Base-by-base conservation (phyloP, 441 rosid species). In the Codiaeum variegatum region DNA sequence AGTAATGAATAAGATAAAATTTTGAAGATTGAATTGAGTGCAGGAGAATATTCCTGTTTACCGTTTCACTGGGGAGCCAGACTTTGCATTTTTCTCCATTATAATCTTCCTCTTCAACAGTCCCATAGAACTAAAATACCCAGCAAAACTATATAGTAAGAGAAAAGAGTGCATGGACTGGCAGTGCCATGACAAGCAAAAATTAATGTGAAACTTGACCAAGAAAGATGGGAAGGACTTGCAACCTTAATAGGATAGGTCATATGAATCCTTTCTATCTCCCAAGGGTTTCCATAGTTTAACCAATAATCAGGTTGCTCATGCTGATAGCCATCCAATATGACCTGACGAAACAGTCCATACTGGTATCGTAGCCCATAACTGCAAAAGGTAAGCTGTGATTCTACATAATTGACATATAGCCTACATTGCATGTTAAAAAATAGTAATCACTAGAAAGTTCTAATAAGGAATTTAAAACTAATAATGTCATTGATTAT, bases 201-300 rank as follows among this genome's bases (percentile, higher is more conserved):
- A 73, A 71, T 69, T 54, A n/a, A 52, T 28, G 26, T 36, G 69
- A 49, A 29, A 49, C 47, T 32, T 68, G n/a, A 40, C 24, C n/a
- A 47, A 40, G n/a, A 64, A 31, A 78, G 54, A 70, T 51, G 60
- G 56, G 12, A 65, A 77, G 60, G 64, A 56, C 70, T 73, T 70
- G 61, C 83, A 80, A 85, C 89, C 87, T 85, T 86, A 71, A 86
- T 87, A 36, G 85, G 64, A 69, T 85, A 86, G 54, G 88, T 76
- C 54, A 86, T 79, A 72, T 86, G 87, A 70, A 83, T 73, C 52
- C 90, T 73, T 79, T 84, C 90, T 51, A 85, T 85, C 83, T 87
- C 91, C 91, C 88, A 87, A 40, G 88, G 91, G 73, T 87, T 87
- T 75, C 90, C 90, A 74, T 82, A 84, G 70, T 83, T 83, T 73